Base-by-base conservation (phyloP, 345 rosid genomes). In the Balakata baccata region DNA sequence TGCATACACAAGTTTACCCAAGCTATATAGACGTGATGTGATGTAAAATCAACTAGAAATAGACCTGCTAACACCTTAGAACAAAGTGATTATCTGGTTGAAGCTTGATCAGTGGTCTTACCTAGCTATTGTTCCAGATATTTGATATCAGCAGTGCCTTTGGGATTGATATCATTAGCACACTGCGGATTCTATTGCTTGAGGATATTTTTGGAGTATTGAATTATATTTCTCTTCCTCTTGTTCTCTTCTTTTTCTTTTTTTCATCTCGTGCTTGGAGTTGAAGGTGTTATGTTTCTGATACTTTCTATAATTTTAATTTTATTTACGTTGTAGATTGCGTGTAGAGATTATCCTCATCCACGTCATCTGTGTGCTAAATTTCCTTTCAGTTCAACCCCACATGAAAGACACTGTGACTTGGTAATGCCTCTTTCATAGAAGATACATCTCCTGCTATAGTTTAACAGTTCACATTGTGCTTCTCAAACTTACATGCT, bases 311-410 rank as follows among this genome's bases (percentile, higher is more conserved):
- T 46, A 43, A 39, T 39, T 74, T 10, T 60, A 10, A 39, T 45
- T 60, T 58, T 71, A 25, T 63, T 75, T 70, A 57, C 62, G 11
- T 68, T 85, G 83, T 85, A 94, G 97, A 74, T 94, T 83, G 97
- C 97, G 7, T 94, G 97, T 81, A 82, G 98, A 81, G 98, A 94
- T 79, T 94, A 81, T 46, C 97, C 97, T 74, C 97, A 94, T 78
- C 82, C 96, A 58, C 85, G 98, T 2, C 94, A 94, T 79, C 85
- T 82, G 5, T 94, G 98, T 72, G 90, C 81, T 73, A 85, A 81
- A 66, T 92, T 76, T 75, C 81, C 85, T 14, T 92, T 94, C 83
- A 70, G 76, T 71, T 86, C 89, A 38, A 86, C 88, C 17, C 79
- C 85, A 14, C 96, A 90, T 68, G 83, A 82, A 63, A 77, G 52